phyloP scores from a whole-genome alignment of 352 stramenopile species.

The Aphanomyces euteiches region DNA sequence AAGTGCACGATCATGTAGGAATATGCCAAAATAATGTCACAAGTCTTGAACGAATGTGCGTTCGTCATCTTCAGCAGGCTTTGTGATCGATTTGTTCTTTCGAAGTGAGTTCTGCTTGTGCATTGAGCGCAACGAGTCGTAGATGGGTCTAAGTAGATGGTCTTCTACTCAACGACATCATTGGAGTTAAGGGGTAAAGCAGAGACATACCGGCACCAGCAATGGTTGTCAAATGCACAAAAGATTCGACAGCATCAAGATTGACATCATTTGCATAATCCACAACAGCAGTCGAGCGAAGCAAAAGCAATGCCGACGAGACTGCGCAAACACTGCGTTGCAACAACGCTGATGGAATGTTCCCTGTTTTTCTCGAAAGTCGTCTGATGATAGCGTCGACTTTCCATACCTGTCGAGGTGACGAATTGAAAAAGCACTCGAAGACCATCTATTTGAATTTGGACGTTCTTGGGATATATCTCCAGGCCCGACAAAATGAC shows the following conservation, averaged over 20 bases:
- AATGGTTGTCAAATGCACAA: neutral
- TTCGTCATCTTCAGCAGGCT: neutral
- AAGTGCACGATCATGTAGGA: conserved; percentile 25
- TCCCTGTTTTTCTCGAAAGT: too few relatives aligned
- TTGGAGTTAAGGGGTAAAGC: neutral
- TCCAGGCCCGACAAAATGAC: conserved; percentile 1
- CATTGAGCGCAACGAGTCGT: conserved; percentile 13
- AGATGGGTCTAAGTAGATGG: neutral
- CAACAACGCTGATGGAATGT: neutral
- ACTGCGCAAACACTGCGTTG: neutral
- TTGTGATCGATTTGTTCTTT: neutral
- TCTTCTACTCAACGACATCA: neutral
- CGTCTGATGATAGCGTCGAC: neutral
- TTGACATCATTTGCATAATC: conserved; percentile 6
- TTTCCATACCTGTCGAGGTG: neutral
- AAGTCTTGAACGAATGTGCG: too few relatives aligned
- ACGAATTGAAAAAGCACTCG: conserved; percentile 8
- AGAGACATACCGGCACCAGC: neutral
- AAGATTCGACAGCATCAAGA: neutral
- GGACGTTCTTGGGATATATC: neutral
- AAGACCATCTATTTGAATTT: conserved; percentile 18
- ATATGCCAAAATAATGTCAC: too few relatives aligned
- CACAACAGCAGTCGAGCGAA: neutral
- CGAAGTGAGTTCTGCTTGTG: neutral
- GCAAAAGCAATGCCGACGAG: neutral